Evolutionary conservation across 2,329 filamentous ascomycete genomes (phyloP).

Genomic region (Fusarium drepaniforme): DNA sequence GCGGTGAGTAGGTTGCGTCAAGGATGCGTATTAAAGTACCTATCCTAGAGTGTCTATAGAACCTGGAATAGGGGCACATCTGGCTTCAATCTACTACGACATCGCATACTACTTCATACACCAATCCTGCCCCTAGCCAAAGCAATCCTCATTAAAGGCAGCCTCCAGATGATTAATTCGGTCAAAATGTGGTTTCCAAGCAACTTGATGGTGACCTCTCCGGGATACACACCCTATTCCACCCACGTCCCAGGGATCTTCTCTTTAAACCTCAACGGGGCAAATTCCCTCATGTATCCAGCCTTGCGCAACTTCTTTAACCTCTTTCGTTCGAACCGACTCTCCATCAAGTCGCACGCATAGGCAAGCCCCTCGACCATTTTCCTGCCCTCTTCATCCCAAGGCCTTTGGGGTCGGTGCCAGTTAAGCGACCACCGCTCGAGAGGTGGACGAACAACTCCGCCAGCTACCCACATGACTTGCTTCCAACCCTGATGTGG

Average conservation of each 20-base stretch:
- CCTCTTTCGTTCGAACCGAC: constrained; percentile 1
- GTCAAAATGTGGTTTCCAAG: background rate
- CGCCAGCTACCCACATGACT: background rate
- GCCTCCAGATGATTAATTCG: background rate
- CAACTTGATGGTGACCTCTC: background rate
- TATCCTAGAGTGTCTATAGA: background rate
- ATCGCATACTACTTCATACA: background rate
- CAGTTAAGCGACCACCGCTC: background rate
- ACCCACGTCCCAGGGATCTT: constrained; percentile 9
- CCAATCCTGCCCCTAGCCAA: background rate
- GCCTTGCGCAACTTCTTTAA: constrained; percentile 10
- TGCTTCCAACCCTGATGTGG: constrained; percentile 5
- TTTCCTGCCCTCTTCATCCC: background rate
- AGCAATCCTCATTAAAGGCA: background rate
- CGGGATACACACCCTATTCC: background rate
- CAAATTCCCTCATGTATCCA: background rate
- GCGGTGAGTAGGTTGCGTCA: background rate
- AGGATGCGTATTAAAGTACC: background rate
- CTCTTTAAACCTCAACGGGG: background rate
- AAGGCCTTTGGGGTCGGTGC: background rate
- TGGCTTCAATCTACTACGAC: background rate
- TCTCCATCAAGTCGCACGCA: constrained; percentile 14
- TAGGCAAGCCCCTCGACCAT: background rate
- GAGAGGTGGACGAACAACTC: background rate
- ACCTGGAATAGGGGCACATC: background rate